Evolutionary conservation across 768 basidiomycete genomes (phyloP), one percentile per base, ranked within the genome.

Genomic region (Podaxis mareebaensis): DNA sequence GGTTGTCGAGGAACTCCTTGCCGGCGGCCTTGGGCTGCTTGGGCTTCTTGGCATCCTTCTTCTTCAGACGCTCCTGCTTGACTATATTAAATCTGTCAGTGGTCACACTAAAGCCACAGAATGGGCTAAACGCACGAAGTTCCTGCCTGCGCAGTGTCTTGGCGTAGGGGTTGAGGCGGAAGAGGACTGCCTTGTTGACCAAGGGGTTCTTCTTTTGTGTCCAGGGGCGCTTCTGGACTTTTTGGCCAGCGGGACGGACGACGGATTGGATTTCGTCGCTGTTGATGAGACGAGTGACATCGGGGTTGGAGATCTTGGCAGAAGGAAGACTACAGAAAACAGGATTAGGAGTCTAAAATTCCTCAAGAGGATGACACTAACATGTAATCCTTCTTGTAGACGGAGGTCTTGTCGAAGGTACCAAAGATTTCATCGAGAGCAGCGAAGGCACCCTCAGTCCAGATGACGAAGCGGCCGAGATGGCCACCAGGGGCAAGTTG

Each of bases 401-500:
- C 72, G 13, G 95, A 85, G n/a, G 81, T 83, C 82, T 89, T 95
- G 72, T 97, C 94, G 72, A 90, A 92, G 69, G 96, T 98, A 60
- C 96, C 97, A 77, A 91, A 99, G 67, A 99, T 88, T 69, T 94
- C 90, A 76, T 99, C 97, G 61, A 99, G 92, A 67, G 92, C 87
- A 58, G 79, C 84, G 76, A 99, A 97, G 28, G 97, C 97, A 71
- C 84, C 84, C 81, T 96, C 92, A 65, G 97, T 99, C 97, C 97
- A 99, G 84, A 99, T 96, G 76, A 98, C 84, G 82, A 99, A 99
- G 66, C 97, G 94, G 65, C 97, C 97, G 65, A 99, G 89, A 75
- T 99, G 97, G 68, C 97, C 97, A 88, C 97, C 97, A 54, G 97
- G 97, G 15, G 97, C 97, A 76, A 99, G 93, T 81, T 98, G 95